A percentile compares a stretch with the other conserved stretches of the same genome.
phyloP scores from a whole-genome alignment of 1,139 yeast species.

The Taiozyma sp. region DNA sequence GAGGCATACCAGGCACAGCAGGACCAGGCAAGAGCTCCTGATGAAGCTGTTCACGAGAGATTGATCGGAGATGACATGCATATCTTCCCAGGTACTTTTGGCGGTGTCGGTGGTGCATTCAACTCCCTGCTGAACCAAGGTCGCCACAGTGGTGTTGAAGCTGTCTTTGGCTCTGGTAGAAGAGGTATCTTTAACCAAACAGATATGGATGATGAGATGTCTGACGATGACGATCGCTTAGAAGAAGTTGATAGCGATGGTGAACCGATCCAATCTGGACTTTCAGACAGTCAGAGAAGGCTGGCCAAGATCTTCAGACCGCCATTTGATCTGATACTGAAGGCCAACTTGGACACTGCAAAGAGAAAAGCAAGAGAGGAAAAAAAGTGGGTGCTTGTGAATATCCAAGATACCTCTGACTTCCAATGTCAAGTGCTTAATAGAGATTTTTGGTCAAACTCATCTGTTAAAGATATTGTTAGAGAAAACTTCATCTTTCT shows the following conservation, averaged over 20 bases:
- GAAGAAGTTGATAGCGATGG: conserved; percentile 31
- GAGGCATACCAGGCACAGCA: conserved; percentile 53
- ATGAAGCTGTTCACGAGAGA: conserved; percentile 78
- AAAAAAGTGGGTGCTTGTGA: conserved; percentile 80
- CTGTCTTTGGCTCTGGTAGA: conserved; percentile 36
- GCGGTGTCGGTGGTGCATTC: conserved; percentile 33
- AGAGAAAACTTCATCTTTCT: conserved; percentile 69
- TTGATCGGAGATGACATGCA: conserved; percentile 46
- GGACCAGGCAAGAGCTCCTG: conserved; percentile 54
- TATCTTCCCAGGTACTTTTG: conserved; percentile 31
- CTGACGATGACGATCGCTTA: conserved; percentile 21
- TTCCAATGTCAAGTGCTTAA: conserved; percentile 88
- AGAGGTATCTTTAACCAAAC: conserved; percentile 50
- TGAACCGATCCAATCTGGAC: conserved; percentile 13
- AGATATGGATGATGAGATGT: conserved; percentile 19
- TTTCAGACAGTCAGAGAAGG: conserved; percentile 63
- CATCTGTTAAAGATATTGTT: conserved; percentile 60
- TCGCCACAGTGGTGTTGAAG: conserved; percentile 16
- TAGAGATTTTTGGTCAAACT: conserved; percentile 87
- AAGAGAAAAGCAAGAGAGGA: conserved; percentile 56
- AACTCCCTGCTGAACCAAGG: conserved; percentile 24
- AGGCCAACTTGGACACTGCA: conserved; percentile 66
- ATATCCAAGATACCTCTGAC: conserved; percentile 80
- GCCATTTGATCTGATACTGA: conserved; percentile 83
- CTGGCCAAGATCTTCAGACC: conserved; percentile 85